Evolutionary conservation across 768 basidiomycete genomes (phyloP).

Genomic region (Mycena leptocephala): DNA sequence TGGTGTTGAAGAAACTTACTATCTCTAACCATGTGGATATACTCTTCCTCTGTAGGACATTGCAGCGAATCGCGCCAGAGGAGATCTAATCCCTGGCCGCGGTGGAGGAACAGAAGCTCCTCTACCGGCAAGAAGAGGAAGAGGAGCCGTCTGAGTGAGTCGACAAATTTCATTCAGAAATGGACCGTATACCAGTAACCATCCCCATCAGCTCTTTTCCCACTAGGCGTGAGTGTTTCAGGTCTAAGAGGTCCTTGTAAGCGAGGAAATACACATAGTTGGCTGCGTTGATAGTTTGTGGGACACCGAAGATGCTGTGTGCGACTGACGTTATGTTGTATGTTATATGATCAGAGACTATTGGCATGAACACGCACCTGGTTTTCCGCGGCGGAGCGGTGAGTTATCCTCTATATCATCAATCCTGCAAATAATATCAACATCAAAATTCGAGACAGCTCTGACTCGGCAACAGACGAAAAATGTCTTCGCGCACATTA

Average conservation of each 20-base stretch:
- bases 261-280: slow-evolving; percentile 98
- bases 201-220: slow-evolving; percentile 73
- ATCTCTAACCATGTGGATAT: slow-evolving; percentile 95
- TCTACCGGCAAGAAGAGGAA: too few species aligned
- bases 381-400: slow-evolving; percentile 87
- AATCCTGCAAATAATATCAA: too few species aligned
- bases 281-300: slow-evolving; percentile 96
- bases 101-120: slow-evolving; percentile 87
- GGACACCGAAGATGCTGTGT: slow-evolving; percentile 95
- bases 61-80: slow-evolving; percentile 93
- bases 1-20: slow-evolving; percentile 61
- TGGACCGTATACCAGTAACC: too few species aligned
- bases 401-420: slow-evolving; percentile 96
- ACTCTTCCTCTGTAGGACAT: slow-evolving; percentile 96
- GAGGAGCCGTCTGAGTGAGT: too few species aligned
- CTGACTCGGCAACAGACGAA: too few species aligned
- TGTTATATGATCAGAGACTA: too few species aligned
- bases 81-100: slow-evolving; percentile 95
- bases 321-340: too few species aligned
- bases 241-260: slow-evolving; percentile 80
- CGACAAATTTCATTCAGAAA: too few species aligned
- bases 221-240: slow-evolving; percentile 51
- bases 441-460: too few species aligned
- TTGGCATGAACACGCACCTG: slow-evolving; percentile 73
- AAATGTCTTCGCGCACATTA: too few species aligned